Conservation (phyloP, 2,329 filamentous ascomycete genomes). For the Calonectria pteridis region DNA sequence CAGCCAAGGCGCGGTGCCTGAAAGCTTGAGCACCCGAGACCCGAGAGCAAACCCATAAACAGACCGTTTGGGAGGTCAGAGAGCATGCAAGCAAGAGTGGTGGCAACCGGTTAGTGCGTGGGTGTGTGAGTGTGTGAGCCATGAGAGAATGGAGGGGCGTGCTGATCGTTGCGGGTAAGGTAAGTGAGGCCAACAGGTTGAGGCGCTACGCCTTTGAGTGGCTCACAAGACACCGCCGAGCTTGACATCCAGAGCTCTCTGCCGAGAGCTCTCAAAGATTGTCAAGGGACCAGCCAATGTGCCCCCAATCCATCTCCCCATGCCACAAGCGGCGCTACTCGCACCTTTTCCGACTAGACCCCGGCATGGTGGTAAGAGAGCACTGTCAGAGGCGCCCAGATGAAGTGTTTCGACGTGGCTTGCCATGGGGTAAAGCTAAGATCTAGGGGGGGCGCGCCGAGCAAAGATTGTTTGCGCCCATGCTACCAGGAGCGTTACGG, state of each 20-base stretch:
- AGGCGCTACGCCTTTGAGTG: slow-evolving; percentile 33
- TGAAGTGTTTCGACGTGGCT: slow-evolving; percentile 45
- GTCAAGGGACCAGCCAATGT: slow-evolving; percentile 42
- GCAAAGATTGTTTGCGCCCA: slow-evolving; percentile 30
- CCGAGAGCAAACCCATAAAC: slow-evolving; percentile 5
- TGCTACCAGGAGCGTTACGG: slow-evolving; percentile 34
- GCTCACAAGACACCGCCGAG: slow-evolving; percentile 35
- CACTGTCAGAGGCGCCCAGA: slow-evolving; percentile 33
- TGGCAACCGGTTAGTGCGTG: slow-evolving; percentile 22
- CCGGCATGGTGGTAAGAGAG: slow-evolving; percentile 41
- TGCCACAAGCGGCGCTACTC: slow-evolving; percentile 29
- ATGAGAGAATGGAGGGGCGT: slow-evolving; percentile 17
- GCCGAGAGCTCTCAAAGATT: slow-evolving; percentile 39
- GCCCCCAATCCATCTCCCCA: slow-evolving; percentile 18
- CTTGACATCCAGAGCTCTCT: slow-evolving; percentile 32
- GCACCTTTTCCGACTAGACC: slow-evolving; percentile 37
- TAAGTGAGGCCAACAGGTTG: slow-evolving; percentile 43
- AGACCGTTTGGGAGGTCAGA: slow-evolving; percentile 10
- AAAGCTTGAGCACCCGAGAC: not conserved
- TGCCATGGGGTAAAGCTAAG: slow-evolving; percentile 39
- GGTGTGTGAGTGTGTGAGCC: slow-evolving; percentile 30
- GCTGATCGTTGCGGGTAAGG: slow-evolving; percentile 30
- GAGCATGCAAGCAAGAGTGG: slow-evolving; percentile 7
- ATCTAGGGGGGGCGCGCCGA: slow-evolving; percentile 28
- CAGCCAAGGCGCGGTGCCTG: slow-evolving; percentile 16